Percentiles rank a stretch among this genome's conserved stretches.
Evolutionary conservation across 2,329 filamentous ascomycete species (phyloP).

Genomic region (Colletotrichum sansevieriae): DNA sequence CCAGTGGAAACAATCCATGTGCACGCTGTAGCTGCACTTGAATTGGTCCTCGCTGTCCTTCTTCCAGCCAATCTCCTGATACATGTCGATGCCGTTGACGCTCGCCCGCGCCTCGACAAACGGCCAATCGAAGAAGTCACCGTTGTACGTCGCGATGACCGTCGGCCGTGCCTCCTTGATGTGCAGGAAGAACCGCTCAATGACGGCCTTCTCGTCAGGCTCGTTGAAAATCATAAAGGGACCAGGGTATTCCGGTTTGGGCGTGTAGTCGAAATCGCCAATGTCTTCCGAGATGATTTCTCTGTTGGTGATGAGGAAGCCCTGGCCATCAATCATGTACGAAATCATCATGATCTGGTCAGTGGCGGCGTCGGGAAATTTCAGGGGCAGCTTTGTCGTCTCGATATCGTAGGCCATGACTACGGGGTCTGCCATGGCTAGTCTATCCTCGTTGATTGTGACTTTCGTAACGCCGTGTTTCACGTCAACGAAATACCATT

Average conservation of each 20-base stretch:
- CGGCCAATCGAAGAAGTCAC: constrained; percentile 99
- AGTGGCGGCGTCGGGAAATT: constrained; percentile 94
- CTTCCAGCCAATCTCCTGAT: constrained; percentile 95
- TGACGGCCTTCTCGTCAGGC: constrained; percentile 86
- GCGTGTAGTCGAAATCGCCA: constrained; percentile 97
- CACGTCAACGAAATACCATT: constrained; percentile 96
- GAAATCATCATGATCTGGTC: constrained; percentile 99
- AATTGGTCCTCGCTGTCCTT: constrained; percentile 97
- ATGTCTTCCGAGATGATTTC: constrained; percentile 99
- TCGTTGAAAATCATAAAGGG: constrained; percentile 99
- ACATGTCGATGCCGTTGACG: constrained; percentile 98
- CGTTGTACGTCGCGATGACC: constrained; percentile 99
- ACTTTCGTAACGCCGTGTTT: constrained; percentile 92
- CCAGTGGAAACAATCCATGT: constrained; percentile 99
- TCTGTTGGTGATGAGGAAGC: constrained; percentile 96
- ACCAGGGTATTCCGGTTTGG: constrained; percentile 94
- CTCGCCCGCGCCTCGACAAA: constrained; percentile 96
- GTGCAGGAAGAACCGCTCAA: constrained; percentile 95
- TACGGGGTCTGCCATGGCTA: constrained; percentile 94
- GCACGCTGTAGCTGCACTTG: constrained; percentile 94
- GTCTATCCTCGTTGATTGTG: constrained; percentile 85
- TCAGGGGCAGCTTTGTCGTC: constrained; percentile 93
- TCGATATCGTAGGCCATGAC: constrained; percentile 99
- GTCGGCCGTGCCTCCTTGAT: constrained; percentile 95
- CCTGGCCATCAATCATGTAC: constrained; percentile 99